These are phyloP conservation scores for Calonectria honghensis DNA, from an alignment of 2,329 filamentous ascomycete genomes.

Conservation along the genomic window DNA sequence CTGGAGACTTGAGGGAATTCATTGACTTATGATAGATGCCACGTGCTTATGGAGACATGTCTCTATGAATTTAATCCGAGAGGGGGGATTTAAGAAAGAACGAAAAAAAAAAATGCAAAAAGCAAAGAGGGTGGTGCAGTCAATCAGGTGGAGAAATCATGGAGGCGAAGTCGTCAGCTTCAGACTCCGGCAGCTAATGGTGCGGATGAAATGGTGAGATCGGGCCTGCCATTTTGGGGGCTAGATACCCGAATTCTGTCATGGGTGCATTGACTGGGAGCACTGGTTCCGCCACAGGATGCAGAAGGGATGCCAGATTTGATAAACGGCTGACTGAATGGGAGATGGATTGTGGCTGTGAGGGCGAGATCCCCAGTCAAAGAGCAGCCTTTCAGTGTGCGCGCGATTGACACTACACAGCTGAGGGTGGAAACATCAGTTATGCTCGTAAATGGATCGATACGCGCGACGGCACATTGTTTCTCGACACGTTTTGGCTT, in stretches of 20 bases:
- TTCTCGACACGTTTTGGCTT: constrained; percentile 2
- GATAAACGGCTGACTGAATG: constrained; percentile 33
- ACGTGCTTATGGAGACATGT: neutral
- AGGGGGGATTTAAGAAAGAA: neutral
- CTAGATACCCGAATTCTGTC: constrained; percentile 15
- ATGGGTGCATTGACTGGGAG: constrained; percentile 15
- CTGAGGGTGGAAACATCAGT: no score
- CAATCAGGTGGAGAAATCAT: constrained; percentile 21
- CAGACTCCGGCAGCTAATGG: constrained; percentile 10
- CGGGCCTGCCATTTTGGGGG: constrained; percentile 33
- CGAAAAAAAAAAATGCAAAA: neutral
- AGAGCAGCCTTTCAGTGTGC: constrained; percentile 6
- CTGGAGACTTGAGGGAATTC: neutral
- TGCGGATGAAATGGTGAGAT: constrained; percentile 33
- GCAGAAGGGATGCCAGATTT: constrained; percentile 26
- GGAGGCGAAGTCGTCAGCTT: constrained; percentile 38
- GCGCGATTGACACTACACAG: neutral
- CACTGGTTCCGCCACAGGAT: constrained; percentile 11
- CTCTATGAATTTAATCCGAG: neutral
- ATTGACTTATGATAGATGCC: neutral
- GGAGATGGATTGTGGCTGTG: constrained; percentile 31
- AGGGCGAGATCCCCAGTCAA: constrained; percentile 20
- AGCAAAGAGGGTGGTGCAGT: neutral
- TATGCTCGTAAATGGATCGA: constrained; percentile 18
- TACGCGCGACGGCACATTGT: constrained; percentile 16